A percentile compares a stretch with the other conserved stretches of the same genome.
Evolutionary conservation across 2,329 filamentous ascomycete genomes (phyloP).

Genomic region (Pyrenophora seminiperda): DNA sequence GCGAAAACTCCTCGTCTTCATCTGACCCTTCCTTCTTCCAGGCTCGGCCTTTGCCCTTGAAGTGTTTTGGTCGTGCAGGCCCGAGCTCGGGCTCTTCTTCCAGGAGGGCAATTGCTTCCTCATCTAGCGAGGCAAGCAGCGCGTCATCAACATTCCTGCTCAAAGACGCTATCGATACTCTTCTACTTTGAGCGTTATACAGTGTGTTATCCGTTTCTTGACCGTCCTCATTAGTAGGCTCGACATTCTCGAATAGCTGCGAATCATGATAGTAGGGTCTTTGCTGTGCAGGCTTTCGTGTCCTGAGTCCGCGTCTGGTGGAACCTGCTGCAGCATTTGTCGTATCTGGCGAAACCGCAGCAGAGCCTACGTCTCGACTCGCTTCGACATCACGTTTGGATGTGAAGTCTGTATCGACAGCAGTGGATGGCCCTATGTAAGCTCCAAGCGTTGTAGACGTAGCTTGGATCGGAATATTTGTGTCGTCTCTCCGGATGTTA

Average conservation of each 20-base stretch:
- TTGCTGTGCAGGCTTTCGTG: slow-evolving; percentile 43
- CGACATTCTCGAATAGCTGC: slow-evolving; percentile 35
- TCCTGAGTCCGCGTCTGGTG: slow-evolving; percentile 39
- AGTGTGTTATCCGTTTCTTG: slow-evolving; percentile 3
- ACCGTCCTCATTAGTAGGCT: slow-evolving; percentile 14
- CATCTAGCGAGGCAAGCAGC: slow-evolving; percentile 16
- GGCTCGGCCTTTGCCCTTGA: slow-evolving; percentile 41
- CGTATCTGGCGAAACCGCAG: slow-evolving; percentile 30
- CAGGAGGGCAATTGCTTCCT: slow-evolving; percentile 21
- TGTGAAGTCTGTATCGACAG: slow-evolving; percentile 3
- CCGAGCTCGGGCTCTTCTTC: slow-evolving; percentile 19
- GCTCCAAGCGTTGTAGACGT: slow-evolving; percentile 7
- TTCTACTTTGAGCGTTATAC: slow-evolving; percentile 16
- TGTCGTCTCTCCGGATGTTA: slow-evolving; percentile 12
- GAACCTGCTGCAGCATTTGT: slow-evolving; percentile 24
- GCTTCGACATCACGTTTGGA: slow-evolving; percentile 3
- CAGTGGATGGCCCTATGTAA: slow-evolving; percentile 6
- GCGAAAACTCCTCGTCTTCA: slow-evolving; percentile 38
- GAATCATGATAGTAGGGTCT: slow-evolving; percentile 44
- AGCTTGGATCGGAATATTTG: slow-evolving; percentile 10
- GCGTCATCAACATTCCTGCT: slow-evolving; percentile 17
- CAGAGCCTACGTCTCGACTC: slow-evolving; percentile 11
- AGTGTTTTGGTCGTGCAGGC: slow-evolving; percentile 28
- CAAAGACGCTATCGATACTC: slow-evolving; percentile 19
- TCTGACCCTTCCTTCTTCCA: slow-evolving; percentile 42